Percentiles rank a stretch among this genome's conserved stretches.
These are phyloP conservation scores for Eucalyptus curtisii DNA, from an alignment of 345 rosid genomes.

Conservation along the genomic window DNA sequence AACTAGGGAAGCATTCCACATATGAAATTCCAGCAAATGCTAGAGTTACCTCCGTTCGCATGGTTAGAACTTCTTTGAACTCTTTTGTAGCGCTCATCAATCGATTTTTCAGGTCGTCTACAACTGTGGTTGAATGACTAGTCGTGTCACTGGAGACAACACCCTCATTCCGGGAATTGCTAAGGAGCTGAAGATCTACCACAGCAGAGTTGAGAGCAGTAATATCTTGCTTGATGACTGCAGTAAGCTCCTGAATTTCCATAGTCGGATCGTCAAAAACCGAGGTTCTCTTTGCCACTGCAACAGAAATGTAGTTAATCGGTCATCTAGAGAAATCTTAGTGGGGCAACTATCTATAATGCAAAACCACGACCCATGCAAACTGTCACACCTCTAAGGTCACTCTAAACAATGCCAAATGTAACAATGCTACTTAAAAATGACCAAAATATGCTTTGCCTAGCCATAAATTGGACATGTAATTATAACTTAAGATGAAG, in stretches of 20 bases:
- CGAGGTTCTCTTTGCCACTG: slow-evolving; percentile 60
- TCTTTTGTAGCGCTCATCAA: slow-evolving; percentile 57
- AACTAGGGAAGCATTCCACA: background rate
- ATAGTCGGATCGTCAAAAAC: slow-evolving; percentile 55
- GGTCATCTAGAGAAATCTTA: background rate
- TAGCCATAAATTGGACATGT: background rate
- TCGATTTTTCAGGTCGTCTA: slow-evolving; percentile 50
- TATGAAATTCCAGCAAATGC: background rate
- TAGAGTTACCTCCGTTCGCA: slow-evolving; percentile 41
- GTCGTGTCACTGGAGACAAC: slow-evolving; percentile 49
- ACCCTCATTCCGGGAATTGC: slow-evolving; percentile 36
- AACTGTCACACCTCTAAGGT: background rate
- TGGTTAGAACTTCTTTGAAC: slow-evolving; percentile 55
- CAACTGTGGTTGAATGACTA: slow-evolving; percentile 53
- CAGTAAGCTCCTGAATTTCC: slow-evolving; percentile 60
- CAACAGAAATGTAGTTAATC: background rate
- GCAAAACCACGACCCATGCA: background rate
- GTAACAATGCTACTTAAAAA: background rate
- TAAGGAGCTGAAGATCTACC: slow-evolving; percentile 44
- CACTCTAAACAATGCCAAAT: background rate
- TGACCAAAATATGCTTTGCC: background rate
- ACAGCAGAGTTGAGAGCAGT: slow-evolving; percentile 58
- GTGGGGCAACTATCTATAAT: background rate
- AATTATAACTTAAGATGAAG: background rate
- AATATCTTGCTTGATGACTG: slow-evolving; percentile 56